phyloP scores from a whole-genome alignment of 2,329 filamentous ascomycete species.

The Plectosphaerella cucumerina region DNA sequence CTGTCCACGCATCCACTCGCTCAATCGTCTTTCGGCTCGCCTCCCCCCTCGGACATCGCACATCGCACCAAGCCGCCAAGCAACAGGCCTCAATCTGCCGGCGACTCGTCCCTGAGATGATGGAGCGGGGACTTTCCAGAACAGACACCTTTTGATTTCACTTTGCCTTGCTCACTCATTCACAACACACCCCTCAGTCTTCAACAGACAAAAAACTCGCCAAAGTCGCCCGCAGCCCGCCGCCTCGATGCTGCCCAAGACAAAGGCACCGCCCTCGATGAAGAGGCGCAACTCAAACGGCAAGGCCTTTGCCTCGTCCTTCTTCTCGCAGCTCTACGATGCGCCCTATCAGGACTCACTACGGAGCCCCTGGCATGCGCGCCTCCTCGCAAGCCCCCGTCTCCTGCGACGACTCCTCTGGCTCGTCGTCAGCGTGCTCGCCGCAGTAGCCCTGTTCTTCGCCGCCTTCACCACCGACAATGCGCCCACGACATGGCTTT shows the following conservation, averaged over 20 bases:
- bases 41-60: too few relatives aligned
- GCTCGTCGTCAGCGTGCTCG: not conserved
- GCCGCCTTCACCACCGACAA: not conserved
- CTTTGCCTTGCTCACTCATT: not conserved
- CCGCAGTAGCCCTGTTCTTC: not conserved
- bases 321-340: not conserved
- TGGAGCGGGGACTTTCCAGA: too few relatives aligned
- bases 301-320: not conserved
- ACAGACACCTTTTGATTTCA: too few relatives aligned
- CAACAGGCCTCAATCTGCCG: too few relatives aligned
- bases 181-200: not conserved
- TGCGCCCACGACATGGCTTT: constrained; percentile 1
- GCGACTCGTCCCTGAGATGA: too few relatives aligned
- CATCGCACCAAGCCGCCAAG: too few relatives aligned
- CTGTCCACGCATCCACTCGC: too few relatives aligned
- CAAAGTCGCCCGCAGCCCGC: too few relatives aligned
- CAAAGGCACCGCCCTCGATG: not conserved
- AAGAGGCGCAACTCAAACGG: not conserved
- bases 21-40: too few relatives aligned
- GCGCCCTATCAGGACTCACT: not conserved
- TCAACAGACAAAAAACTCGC: too few relatives aligned
- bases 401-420: not conserved
- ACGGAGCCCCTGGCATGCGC: not conserved
- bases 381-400: not conserved
- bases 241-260: too few relatives aligned